Evolutionary conservation across 495 filamentous ascomycete species (phyloP).

Genomic region (Trichocladium antarcticum): DNA sequence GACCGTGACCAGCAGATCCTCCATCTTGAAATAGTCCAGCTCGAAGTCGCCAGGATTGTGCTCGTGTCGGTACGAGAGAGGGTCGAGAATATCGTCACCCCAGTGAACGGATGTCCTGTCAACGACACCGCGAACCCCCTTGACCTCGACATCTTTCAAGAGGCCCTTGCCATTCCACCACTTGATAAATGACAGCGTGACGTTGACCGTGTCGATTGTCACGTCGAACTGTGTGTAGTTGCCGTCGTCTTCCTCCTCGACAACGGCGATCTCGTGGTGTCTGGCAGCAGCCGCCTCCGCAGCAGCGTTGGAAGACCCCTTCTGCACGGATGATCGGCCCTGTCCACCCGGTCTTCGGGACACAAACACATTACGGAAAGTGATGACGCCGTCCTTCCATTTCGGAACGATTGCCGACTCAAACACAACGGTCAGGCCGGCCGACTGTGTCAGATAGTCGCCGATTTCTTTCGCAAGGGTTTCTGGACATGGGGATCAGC

Average conservation of each 20-base stretch:
- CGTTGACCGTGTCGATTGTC: constrained; percentile 89
- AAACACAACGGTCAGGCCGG: constrained; percentile 91
- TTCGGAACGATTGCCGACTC: constrained; percentile 95
- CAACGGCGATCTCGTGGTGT: constrained; percentile 30
- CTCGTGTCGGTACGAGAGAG: constrained; percentile 74
- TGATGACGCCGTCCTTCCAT: constrained; percentile 89
- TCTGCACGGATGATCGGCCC: constrained; percentile 65
- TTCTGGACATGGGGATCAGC: constrained; percentile 42
- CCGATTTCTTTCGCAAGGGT: constrained; percentile 86
- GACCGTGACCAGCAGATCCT: constrained; percentile 82
- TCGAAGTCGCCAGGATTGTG: constrained; percentile 92
- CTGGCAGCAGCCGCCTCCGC: constrained; percentile 76
- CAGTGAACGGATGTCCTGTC: constrained; percentile 75
- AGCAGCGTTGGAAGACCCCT: constrained; percentile 77
- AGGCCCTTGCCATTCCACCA: constrained; percentile 97
- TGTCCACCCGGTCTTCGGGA: constrained; percentile 85
- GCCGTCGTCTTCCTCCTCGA: constrained; percentile 64
- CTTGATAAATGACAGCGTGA: constrained; percentile 91
- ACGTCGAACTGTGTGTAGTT: constrained; percentile 98
- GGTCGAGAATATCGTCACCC: constrained; percentile 60
- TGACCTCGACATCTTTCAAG: constrained; percentile 82
- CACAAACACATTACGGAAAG: constrained; percentile 93
- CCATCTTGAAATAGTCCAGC: constrained; percentile 89
- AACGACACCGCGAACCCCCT: constrained; percentile 90
- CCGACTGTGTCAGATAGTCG: constrained; percentile 89